A percentile compares a stretch with the other conserved stretches of the same genome.
phyloP scores from a whole-genome alignment of 2,329 filamentous ascomycete species.

The Teratosphaeriaceae sp. region DNA sequence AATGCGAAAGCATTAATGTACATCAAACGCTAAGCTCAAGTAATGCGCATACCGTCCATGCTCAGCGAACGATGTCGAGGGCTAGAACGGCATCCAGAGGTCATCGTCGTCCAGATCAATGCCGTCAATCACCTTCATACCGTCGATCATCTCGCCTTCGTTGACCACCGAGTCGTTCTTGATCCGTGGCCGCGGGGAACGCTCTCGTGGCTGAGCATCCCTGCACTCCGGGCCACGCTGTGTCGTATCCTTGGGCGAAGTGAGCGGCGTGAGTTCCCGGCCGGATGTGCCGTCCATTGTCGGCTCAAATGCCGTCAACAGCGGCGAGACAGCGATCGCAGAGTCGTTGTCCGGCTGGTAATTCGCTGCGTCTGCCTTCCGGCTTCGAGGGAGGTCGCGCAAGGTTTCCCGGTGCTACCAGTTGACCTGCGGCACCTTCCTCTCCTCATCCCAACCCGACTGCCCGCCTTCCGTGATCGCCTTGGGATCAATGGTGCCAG shows the following conservation, averaged over 20 bases:
- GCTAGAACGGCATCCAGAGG: too few species aligned
- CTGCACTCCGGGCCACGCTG: neutral
- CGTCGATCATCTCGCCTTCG: neutral
- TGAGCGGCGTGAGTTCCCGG: too few species aligned
- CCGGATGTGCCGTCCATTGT: too few species aligned
- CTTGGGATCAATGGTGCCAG: conserved; percentile 5
- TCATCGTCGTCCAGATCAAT: conserved; percentile 51
- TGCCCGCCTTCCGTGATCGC: conserved; percentile 7
- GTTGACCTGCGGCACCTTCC: conserved; percentile 5
- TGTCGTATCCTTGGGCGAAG: too few species aligned
- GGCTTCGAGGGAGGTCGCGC: neutral
- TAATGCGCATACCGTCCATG: conserved; percentile 81
- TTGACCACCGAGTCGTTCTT: neutral
- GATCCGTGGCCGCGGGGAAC: neutral
- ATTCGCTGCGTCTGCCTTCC: neutral
- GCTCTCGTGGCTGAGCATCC: neutral
- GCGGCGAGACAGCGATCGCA: too few species aligned
- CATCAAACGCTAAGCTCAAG: conserved; percentile 45
- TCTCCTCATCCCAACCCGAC: conserved; percentile 10
- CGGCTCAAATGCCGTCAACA: too few species aligned
- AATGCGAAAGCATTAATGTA: conserved; percentile 69
- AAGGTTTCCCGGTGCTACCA: conserved; percentile 10
- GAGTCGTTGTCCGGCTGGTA: too few species aligned
- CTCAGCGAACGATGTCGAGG: conserved; percentile 82
- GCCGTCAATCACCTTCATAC: conserved; percentile 15